Percentiles rank a stretch among this genome's conserved stretches.
These are phyloP conservation scores for Phialocephala sp. DNA, from an alignment of 2,329 filamentous ascomycete species.

Conservation along the genomic window DNA sequence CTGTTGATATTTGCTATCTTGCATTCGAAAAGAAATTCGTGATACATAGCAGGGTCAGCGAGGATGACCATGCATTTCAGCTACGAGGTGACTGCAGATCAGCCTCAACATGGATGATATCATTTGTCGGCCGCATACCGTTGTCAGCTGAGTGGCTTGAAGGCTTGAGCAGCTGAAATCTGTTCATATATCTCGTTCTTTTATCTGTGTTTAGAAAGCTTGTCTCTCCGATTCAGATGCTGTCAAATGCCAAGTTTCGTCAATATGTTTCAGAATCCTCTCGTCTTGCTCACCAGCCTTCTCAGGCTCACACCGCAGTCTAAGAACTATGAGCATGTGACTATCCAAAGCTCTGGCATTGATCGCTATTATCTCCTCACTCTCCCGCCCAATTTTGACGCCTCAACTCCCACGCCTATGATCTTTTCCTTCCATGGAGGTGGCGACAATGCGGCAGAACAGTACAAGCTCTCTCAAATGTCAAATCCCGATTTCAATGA, in stretches of 20 bases:
- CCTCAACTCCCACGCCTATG: constrained; percentile 39
- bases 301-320: background rate
- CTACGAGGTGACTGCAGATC: background rate
- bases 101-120: background rate
- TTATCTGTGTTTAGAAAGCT: background rate
- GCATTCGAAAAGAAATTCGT: background rate
- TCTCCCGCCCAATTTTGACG: constrained; percentile 46
- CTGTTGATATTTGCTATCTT: background rate
- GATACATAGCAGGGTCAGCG: background rate
- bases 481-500: constrained; percentile 46
- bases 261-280: background rate
- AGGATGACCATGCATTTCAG: background rate
- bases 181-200: background rate
- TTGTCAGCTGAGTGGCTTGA: constrained; percentile 4
- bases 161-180: background rate
- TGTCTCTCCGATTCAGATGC: background rate
- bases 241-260: background rate
- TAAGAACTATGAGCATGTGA: constrained; percentile 18
- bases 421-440: constrained; percentile 55
- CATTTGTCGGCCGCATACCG: background rate
- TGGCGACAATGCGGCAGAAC: constrained; percentile 45
- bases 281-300: background rate
- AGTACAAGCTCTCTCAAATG: constrained; percentile 41
- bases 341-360: constrained; percentile 28
- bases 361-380: constrained; percentile 45